These are phyloP conservation scores for Meredithiella fracta DNA, from an alignment of 2,329 filamentous ascomycete genomes.

Conservation along the genomic window DNA sequence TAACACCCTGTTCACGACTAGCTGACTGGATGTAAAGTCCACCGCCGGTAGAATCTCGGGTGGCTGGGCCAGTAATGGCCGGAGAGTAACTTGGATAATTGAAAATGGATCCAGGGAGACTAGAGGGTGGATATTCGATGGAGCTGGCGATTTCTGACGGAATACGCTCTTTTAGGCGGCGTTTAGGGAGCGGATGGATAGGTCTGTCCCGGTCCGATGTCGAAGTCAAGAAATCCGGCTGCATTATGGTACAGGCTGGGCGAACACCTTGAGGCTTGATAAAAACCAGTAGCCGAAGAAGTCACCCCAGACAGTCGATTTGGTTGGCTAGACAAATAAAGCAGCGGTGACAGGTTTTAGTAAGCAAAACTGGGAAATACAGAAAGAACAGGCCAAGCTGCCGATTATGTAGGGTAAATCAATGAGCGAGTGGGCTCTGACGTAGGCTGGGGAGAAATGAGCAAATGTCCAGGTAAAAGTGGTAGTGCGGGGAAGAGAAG, in stretches of 20 bases:
- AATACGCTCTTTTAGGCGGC: constrained; percentile 71
- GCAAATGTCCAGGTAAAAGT: background rate
- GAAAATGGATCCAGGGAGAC: constrained; percentile 37
- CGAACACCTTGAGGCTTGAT: background rate
- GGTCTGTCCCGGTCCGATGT: constrained; percentile 52
- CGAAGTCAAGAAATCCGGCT: constrained; percentile 40
- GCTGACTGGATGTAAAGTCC: background rate
- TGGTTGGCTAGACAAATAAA: background rate
- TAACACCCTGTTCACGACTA: background rate
- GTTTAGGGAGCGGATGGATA: constrained; percentile 82
- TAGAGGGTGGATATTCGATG: constrained; percentile 66
- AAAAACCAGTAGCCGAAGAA: background rate
- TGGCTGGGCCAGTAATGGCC: background rate
- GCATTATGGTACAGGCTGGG: constrained; percentile 7
- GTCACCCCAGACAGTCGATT: background rate
- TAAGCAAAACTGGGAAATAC: background rate
- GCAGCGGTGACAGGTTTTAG: background rate
- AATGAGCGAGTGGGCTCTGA: background rate
- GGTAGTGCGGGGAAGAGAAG: background rate
- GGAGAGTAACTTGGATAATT: constrained; percentile 29
- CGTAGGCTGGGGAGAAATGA: background rate
- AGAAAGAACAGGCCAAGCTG: background rate
- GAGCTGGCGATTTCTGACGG: constrained; percentile 69
- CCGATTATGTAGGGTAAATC: background rate
- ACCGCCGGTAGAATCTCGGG: background rate